Base-by-base conservation (phyloP, 2,329 filamentous ascomycete genomes). In the Apiospora hydei region DNA sequence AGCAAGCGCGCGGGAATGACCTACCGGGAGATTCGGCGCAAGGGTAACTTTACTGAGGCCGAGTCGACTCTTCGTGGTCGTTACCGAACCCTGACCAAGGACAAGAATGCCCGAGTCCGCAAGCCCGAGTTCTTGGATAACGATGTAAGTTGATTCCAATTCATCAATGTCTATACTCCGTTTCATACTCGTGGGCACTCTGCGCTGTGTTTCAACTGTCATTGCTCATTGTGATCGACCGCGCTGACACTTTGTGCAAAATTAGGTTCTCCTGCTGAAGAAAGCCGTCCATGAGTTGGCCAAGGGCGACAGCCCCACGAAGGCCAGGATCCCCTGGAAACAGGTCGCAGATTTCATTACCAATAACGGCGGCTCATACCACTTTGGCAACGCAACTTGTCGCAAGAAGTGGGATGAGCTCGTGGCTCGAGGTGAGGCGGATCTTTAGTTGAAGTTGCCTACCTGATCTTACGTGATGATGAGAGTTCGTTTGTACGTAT, bases 11-110 rank as follows among this genome's bases (percentile, higher is more conserved):
- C 83, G 1, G 91, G 91, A 3, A 83, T 89, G 82, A 89, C 91
- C 0, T 94, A 94, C 81, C 88, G 86, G 70, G 86, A 92, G 72
- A 94, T 94, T 76, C 87, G 87, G 49, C 76, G 78, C 8, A 77
- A 82, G 24, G 88, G 90, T 18, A 82, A 84, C 1, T 91, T 91
- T 74, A 81, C 79, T 0, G 91, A 93, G 76, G 90, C 91, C 1
- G 92, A 94, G 81, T 93, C 92, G 14, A 95, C 93, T 0, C 84
- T 95, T 49, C 87, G 93, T 18, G 93, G 93, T 0, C 87, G 92
- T 0, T 90, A 88, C 75, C 85, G 93, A 5, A 89, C 87, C 2
- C 80, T 94, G 76, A 93, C 89, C 10, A 94, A 93, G 82, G 81
- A 82, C 16, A 89, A 89, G 76, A 84, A 87, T 46, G 85, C 89